Evolutionary conservation across 164 flowering plant species (phyloP), one percentile per base, ranked within the genome.

Genomic region (Euptelea pleiosperma): DNA sequence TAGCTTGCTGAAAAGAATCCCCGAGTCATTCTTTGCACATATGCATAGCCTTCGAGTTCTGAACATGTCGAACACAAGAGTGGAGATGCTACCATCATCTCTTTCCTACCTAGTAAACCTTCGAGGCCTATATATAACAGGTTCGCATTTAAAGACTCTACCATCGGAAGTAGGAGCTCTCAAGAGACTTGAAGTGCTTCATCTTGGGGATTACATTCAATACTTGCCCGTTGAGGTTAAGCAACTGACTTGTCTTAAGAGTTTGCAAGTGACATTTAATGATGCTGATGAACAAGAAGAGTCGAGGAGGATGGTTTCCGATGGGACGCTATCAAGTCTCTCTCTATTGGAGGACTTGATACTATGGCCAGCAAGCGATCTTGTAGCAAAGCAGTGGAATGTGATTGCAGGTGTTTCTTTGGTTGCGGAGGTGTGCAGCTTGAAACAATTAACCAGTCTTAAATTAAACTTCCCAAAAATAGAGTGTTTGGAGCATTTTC

Each of bases 41-140:
- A 67, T 71, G 75, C 42, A 2, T 0, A 18, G 4, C 31, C 59
- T 71, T 4, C 41, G 6, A 54, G 52, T 71, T n/a, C 31, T 65
- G 6, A 60, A 70, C 31, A 25, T 70, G 7, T 41, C 56, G 10
- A 8, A 18, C 10, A 52, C 71, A 25, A n/a, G 26, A 5, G 44
- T 71, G 7, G 8, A 10, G 19, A 11, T 26, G 4, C 24, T 71
- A 3, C 71, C 75, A 2, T 4, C 28, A 11, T 58, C 71, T 7
- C 4, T 63, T 19, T 49, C 51, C 22, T 8, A n/a, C 26, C 18
- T 66, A 36, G 31, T 18, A 2, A 1, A 2, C 24, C 71, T 71
- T 3, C 42, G 8, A 24, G 60, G 18, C 0, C 55, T 71, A 3
- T 44, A 43, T 54, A 15, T 69, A 24, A 36, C 29, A 28, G 3